These are phyloP conservation scores for Rhizopogon sp. DNA, from an alignment of 768 basidiomycete species.

Conservation along the genomic window DNA sequence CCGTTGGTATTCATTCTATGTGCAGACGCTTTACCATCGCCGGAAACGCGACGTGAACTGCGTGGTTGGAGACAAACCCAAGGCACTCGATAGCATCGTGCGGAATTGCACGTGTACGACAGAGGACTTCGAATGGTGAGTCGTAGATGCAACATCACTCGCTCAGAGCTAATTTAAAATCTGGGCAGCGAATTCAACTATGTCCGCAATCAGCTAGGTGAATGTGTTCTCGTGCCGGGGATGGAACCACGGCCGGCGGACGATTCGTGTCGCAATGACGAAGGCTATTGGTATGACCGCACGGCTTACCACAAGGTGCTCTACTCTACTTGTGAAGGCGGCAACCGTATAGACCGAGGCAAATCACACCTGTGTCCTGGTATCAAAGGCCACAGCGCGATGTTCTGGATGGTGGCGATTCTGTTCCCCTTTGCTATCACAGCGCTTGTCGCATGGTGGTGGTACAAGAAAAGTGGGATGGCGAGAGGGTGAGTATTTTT, in stretches of 20 bases:
- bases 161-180: background rate
- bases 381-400: slow-evolving; percentile 58
- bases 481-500: slow-evolving; percentile 60
- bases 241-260: slow-evolving; percentile 60
- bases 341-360: slow-evolving; percentile 75
- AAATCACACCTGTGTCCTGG: slow-evolving; percentile 76
- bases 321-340: slow-evolving; percentile 83
- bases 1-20: background rate
- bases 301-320: slow-evolving; percentile 90
- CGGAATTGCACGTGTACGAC: slow-evolving; percentile 68
- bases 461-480: slow-evolving; percentile 68
- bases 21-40: slow-evolving; percentile 86
- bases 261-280: slow-evolving; percentile 52
- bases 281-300: slow-evolving; percentile 90
- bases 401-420: slow-evolving; percentile 84
- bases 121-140: slow-evolving; percentile 93
- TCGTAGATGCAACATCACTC: background rate
- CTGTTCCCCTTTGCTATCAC: slow-evolving; percentile 76
- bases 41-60: slow-evolving; percentile 77
- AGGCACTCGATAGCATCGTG: slow-evolving; percentile 46
- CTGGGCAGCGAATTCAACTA: slow-evolving; percentile 85
- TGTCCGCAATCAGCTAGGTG: slow-evolving; percentile 56
- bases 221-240: slow-evolving; percentile 76
- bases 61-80: slow-evolving; percentile 69
- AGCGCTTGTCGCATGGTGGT: slow-evolving; percentile 74